Base-by-base conservation (phyloP, 2,329 filamentous ascomycete species). In the Basipetospora sp. region DNA sequence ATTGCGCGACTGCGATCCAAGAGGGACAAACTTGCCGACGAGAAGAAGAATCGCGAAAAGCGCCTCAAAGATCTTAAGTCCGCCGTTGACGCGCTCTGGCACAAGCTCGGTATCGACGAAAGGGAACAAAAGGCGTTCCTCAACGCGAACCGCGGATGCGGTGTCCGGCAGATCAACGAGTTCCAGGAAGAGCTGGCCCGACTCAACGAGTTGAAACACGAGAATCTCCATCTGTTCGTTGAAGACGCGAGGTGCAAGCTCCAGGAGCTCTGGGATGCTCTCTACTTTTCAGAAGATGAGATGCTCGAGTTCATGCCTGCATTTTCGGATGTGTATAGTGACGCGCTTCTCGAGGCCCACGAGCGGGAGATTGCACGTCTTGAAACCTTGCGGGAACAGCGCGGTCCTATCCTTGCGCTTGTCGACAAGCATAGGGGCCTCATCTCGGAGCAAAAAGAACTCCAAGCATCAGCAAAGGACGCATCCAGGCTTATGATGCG, bases 261-360 rank as follows among this genome's bases (percentile, higher is more conserved):
- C 9, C 88, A 96, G 56, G 87, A 92, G 52, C 73, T 98, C 1
- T 98, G 92, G 90, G 90, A 98, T 53, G 69, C 75, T 1, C 64
- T 98, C 2, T 96, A 90, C 63, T 87, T 92, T 53, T 94, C 84
- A 0, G 90, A 98, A 54, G 90, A 98, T 51, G 90, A 98, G 61
- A 96, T 96, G 87, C 74, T 96, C 40, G 87, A 94, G 47, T 98
- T 98, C 49, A 90, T 87, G 0, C 90, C 92, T 1, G 90, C 87
- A 30, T 96, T 96, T 55, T 93, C 86, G 9, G 90, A 96, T 53
- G 88, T 94, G 15, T 94, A 92, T 60, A 94, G 86, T 49, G 90
- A 98, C 55, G 90, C 90, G 4, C 70, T 98, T 8, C 72, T 98
- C 0, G 87, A 93, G 46, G 87, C 90, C 0, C 92, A 98, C 51